phyloP scores from a whole-genome alignment of 2,329 filamentous ascomycete species.

The Phyllachora maydis region DNA sequence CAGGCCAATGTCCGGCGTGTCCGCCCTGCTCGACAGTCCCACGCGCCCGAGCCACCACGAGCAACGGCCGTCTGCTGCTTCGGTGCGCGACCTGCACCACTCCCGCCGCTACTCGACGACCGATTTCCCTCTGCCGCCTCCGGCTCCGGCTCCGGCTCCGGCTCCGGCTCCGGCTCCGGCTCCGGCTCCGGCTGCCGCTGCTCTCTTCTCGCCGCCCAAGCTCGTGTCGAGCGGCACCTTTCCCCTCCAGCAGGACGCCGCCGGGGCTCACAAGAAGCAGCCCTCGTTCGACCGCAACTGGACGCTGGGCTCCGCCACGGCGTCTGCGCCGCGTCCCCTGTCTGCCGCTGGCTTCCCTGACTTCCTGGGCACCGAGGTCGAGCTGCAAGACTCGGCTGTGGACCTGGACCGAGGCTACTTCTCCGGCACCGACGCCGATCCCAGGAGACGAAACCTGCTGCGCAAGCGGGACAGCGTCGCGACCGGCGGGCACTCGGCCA shows the following conservation, averaged over 20 bases:
- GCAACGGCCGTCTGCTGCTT: conserved; percentile 57
- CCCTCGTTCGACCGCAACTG: conserved; percentile 52
- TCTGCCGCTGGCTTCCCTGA: conserved; percentile 31
- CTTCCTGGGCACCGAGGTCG: conserved; percentile 15
- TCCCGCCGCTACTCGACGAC: conserved; percentile 76
- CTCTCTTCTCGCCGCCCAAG: conserved; percentile 20
- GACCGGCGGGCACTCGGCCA: conserved; percentile 28
- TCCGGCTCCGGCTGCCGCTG: too few relatives aligned
- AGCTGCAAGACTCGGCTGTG: conserved; percentile 23
- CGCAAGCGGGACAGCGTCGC: conserved; percentile 50
- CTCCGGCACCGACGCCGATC: conserved; percentile 69
- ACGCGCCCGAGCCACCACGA: conserved; percentile 26
- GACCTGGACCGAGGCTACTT: conserved; percentile 84
- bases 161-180: too few relatives aligned
- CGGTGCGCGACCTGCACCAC: conserved; percentile 63
- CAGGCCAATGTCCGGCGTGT: too few relatives aligned
- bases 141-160: too few relatives aligned
- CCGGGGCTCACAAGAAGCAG: conserved; percentile 35
- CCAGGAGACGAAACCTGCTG: conserved; percentile 54
- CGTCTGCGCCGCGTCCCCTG: conserved; percentile 21
- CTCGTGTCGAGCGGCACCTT: conserved; percentile 20
- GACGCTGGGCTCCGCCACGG: conserved; percentile 35
- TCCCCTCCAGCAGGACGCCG: conserved; percentile 15
- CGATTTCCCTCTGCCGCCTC: conserved; percentile 41
- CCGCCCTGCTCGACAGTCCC: conserved; percentile 22